Evolutionary conservation across 164 flowering plant genomes (phyloP), one percentile per base, ranked within the genome.

Genomic region (Tetrastigma voinierianum): DNA sequence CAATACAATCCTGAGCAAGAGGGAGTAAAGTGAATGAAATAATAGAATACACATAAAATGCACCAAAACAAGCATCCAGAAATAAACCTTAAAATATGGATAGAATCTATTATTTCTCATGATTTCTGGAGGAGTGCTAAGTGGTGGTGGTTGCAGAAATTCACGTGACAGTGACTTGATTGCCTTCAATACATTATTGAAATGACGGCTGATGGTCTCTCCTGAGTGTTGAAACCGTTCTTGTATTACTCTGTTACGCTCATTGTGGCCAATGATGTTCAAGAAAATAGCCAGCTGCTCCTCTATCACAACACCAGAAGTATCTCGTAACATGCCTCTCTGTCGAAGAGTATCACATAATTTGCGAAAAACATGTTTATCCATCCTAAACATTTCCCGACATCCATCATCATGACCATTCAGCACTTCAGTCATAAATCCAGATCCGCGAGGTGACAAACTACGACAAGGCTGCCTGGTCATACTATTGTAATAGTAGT

Each of bases 191-290:
- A 87, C 88, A 75, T 80, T 84, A 58, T 90, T 90, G 59, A 87
- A 90, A 76, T 87, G 82, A 47, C 96, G 77, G 69, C 92, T 90
- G 21, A 90, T 84, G 62, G 96, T 90, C 75, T 90, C 92, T 21
- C 96, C 92, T 16, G 96, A 90, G 77, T 87, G 96, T 68, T 82
- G 89, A 78, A 81, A 90, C 48, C 96, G 72, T 59, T 87, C 93
- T 70, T 83, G 90, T 60, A 90, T 81, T 48, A 85, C 92, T 69
- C 96, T 77, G 67, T 85, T 87, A 23, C 92, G 87, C 71, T 87
- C 90, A 74, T 84, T 90, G 64, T 82, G 93, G 51, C 96, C 92
- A 67, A 90, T 64, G 44, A 86, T 80, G 65, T 82, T 86, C 73
- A 87, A 74, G 77, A 90, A 87, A 25, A 90, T 90, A 17, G 83